Evolutionary conservation across 805 yeast genomes (phyloP).

Genomic region (Zygosaccharomyces rouxii): DNA sequence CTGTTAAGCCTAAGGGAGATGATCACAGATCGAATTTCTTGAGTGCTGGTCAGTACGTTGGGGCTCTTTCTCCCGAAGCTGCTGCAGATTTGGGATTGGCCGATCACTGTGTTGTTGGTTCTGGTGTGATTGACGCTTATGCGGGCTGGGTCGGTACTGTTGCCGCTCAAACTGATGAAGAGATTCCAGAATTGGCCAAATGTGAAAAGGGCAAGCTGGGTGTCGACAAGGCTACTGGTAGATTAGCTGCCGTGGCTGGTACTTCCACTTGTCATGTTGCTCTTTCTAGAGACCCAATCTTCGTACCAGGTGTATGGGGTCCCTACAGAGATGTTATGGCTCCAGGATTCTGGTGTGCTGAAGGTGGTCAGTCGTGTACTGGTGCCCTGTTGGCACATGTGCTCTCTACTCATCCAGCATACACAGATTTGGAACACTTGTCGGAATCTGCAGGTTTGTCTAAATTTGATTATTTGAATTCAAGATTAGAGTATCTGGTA

Average conservation of each 20-base stretch:
- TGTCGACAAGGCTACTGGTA: constrained; percentile 64
- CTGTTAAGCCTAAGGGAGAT: constrained; percentile 61
- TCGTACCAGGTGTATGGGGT: constrained; percentile 98
- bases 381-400: constrained; percentile 92
- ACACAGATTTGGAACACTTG: constrained; percentile 58
- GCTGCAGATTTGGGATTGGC: constrained; percentile 84
- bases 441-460: constrained; percentile 68
- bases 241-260: constrained; percentile 97
- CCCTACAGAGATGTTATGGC: constrained; percentile 93
- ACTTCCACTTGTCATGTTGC: constrained; percentile 96
- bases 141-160: constrained; percentile 99
- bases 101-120: constrained; percentile 76
- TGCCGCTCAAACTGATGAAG: constrained; percentile 71
- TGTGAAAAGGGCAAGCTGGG: constrained; percentile 44
- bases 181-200: constrained; percentile 48
- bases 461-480: constrained; percentile 78
- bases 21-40: constrained; percentile 42
- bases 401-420: constrained; percentile 83
- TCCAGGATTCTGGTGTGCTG: constrained; percentile 91
- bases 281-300: constrained; percentile 75
- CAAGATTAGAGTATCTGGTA: constrained; percentile 63
- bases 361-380: constrained; percentile 98
- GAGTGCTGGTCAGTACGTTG: constrained; percentile 88
- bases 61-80: constrained; percentile 57
- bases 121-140: constrained; percentile 96